phyloP scores from a whole-genome alignment of 2,329 filamentous ascomycete species.

The Colletotrichum chlorophyti region DNA sequence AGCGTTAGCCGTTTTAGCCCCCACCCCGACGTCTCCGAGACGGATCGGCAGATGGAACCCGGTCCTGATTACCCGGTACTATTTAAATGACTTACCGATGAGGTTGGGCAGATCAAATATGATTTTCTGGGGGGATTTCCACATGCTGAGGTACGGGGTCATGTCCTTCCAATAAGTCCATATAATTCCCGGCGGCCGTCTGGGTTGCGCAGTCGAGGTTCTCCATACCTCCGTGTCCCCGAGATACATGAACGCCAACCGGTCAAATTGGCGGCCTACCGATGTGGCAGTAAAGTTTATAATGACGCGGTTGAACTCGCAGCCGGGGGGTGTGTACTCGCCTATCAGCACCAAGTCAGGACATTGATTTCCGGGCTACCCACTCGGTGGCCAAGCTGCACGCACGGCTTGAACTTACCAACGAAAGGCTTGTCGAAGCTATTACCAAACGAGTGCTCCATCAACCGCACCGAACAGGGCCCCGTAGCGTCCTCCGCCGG shows the following conservation, averaged over 20 bases:
- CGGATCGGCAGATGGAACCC: neutral
- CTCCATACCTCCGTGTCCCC: constrained; percentile 82
- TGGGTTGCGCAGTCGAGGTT: constrained; percentile 84
- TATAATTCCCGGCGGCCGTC: constrained; percentile 66
- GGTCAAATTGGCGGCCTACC: constrained; percentile 76
- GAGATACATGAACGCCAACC: constrained; percentile 77
- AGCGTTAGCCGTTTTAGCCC: constrained; percentile 26
- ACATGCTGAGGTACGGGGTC: constrained; percentile 73
- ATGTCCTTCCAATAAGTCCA: constrained; percentile 84
- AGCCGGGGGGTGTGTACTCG: constrained; percentile 70
- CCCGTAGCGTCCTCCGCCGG: constrained; percentile 29
- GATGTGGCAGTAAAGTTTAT: constrained; percentile 80
- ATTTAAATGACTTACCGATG: constrained; percentile 53
- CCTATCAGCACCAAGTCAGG: constrained; percentile 47
- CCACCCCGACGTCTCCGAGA: constrained; percentile 14
- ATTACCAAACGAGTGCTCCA: constrained; percentile 73
- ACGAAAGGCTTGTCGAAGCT: constrained; percentile 80
- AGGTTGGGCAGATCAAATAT: constrained; percentile 84
- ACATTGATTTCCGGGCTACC: constrained; percentile 10
- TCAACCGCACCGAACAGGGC: constrained; percentile 64
- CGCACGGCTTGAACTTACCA: constrained; percentile 53
- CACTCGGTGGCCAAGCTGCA: neutral
- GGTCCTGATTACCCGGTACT: too few relatives aligned
- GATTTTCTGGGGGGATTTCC: constrained; percentile 72
- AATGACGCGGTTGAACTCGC: constrained; percentile 75